phyloP scores from a whole-genome alignment of 768 basidiomycete genomes.

The Boletus rubroflammeus region DNA sequence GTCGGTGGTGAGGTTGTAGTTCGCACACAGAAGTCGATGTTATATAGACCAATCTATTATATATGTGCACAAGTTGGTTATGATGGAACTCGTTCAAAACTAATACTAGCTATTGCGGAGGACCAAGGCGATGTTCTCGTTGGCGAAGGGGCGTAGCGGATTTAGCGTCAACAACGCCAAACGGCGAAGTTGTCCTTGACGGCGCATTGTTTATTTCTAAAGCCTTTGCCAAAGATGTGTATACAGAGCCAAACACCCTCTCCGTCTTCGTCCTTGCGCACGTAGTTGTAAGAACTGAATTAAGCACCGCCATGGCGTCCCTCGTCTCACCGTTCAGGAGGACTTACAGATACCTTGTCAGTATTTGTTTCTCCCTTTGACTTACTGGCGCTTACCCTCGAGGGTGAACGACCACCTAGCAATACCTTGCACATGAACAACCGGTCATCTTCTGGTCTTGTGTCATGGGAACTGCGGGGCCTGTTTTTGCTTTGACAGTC shows the following conservation, averaged over 20 bases:
- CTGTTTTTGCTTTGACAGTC: slow-evolving; percentile 64
- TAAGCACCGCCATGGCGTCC: slow-evolving; percentile 24
- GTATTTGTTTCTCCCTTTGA: background rate
- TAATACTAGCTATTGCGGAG: background rate
- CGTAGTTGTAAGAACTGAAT: background rate
- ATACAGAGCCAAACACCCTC: slow-evolving; percentile 22
- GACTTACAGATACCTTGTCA: slow-evolving; percentile 30
- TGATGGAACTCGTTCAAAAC: background rate
- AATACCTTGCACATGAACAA: slow-evolving; percentile 87
- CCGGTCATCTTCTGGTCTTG: slow-evolving; percentile 90
- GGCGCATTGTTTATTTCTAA: slow-evolving; percentile 21
- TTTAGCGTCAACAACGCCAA: no score
- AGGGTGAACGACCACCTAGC: slow-evolving; percentile 41
- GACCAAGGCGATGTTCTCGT: no score
- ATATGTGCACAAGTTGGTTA: background rate
- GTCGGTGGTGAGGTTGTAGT: slow-evolving; percentile 24
- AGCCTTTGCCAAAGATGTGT: slow-evolving; percentile 20
- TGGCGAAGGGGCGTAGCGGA: no score
- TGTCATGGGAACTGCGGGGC: slow-evolving; percentile 70
- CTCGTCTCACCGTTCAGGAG: slow-evolving; percentile 28
- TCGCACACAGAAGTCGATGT: background rate
- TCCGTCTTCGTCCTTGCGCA: slow-evolving; percentile 12
- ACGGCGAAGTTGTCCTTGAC: no score
- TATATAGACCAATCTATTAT: background rate
- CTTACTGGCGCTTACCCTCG: background rate